These are phyloP conservation scores for Cercospora brassicicola DNA, from an alignment of 2,329 filamentous ascomycete genomes.

Conservation along the genomic window DNA sequence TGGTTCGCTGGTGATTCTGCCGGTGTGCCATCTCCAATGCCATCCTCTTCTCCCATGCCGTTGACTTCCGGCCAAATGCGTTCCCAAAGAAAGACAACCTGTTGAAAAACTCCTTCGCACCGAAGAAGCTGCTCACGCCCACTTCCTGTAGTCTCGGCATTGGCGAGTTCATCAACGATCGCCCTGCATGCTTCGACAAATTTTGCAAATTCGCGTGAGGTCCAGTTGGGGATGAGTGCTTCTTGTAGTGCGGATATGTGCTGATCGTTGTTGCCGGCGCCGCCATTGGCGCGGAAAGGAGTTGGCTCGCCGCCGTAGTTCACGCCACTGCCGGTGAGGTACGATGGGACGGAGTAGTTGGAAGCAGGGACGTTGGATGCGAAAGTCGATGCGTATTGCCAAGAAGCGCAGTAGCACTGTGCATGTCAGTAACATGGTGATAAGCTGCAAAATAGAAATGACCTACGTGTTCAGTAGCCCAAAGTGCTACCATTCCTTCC, in stretches of 20 bases:
- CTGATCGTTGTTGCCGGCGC: slow-evolving; percentile 17
- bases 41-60: slow-evolving; percentile 51
- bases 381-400: slow-evolving; percentile 51
- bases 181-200: slow-evolving; percentile 52
- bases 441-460: neutral
- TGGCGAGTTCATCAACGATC: slow-evolving; percentile 53
- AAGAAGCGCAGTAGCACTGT: slow-evolving; percentile 50
- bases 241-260: slow-evolving; percentile 53
- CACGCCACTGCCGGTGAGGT: slow-evolving; percentile 30
- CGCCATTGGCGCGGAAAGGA: neutral
- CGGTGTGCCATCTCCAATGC: slow-evolving; percentile 28
- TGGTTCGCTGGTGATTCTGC: slow-evolving; percentile 7
- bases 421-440: slow-evolving; percentile 16
- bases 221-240: slow-evolving; percentile 54
- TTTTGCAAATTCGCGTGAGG: slow-evolving; percentile 51
- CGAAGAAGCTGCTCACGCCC: slow-evolving; percentile 51
- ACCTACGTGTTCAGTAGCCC: slow-evolving; percentile 67
- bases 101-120: slow-evolving; percentile 51
- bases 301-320: slow-evolving; percentile 16
- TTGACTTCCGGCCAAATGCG: slow-evolving; percentile 53
- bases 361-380: slow-evolving; percentile 34
- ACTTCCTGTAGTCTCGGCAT: slow-evolving; percentile 48
- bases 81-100: slow-evolving; percentile 51
- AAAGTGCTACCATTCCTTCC: slow-evolving; percentile 71
- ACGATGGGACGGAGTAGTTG: slow-evolving; percentile 37